These are phyloP conservation scores for Barnettozyma botsteinii DNA, from an alignment of 805 yeast species.

Conservation along the genomic window DNA sequence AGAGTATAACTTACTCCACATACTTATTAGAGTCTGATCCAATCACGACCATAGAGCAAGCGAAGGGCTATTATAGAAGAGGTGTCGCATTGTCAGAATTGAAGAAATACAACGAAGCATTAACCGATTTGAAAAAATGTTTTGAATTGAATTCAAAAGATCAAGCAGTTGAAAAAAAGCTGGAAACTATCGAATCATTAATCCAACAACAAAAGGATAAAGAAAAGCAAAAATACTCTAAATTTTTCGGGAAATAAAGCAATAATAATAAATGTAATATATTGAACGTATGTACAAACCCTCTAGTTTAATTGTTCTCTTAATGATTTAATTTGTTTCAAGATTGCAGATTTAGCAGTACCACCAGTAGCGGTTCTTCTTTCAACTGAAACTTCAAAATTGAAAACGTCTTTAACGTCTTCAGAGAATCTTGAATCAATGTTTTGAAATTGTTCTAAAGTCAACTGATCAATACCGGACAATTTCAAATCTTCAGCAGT, in stretches of 20 bases:
- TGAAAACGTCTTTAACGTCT: conserved; percentile 81
- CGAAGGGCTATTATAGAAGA: conserved; percentile 55
- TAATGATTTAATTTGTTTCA: conserved; percentile 52
- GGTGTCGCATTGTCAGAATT: conserved; percentile 41
- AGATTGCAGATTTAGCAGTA: conserved; percentile 87
- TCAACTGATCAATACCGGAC: conserved; percentile 80
- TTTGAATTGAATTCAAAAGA: conserved; percentile 37
- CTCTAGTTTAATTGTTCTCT: conserved; percentile 26
- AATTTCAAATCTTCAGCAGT: conserved; percentile 73
- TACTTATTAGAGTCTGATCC: conserved; percentile 49
- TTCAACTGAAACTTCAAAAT: conserved; percentile 92
- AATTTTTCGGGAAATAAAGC: conserved; percentile 48
- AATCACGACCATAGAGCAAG: conserved; percentile 36
- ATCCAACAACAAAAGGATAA: conserved; percentile 40
- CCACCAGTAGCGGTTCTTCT: conserved; percentile 97
- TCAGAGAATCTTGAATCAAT: conserved; percentile 76
- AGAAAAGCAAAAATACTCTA: conserved; percentile 52
- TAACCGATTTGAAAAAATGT: conserved; percentile 42
- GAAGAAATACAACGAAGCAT: conserved; percentile 45
- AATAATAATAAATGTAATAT: too few species aligned
- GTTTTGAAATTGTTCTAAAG: conserved; percentile 66
- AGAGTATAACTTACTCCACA: conserved; percentile 47
- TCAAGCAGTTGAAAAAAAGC: conserved; percentile 39
- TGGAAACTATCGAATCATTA: conserved; percentile 34
- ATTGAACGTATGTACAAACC: too few species aligned